phyloP scores from a whole-genome alignment of 345 rosid species.

The Pugionium cornutum region DNA sequence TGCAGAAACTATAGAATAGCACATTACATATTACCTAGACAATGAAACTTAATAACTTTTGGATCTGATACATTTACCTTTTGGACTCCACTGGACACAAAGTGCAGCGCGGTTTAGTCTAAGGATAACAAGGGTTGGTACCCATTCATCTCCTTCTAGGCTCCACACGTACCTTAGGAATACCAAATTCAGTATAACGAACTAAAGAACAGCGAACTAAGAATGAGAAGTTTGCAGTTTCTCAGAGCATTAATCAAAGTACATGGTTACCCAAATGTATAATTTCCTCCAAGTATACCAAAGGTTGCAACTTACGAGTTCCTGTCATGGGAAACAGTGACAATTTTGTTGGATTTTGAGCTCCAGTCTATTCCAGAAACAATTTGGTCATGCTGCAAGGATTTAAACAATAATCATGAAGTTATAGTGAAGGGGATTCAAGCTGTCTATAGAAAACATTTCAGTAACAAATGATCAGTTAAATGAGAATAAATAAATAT shows the following conservation, averaged over 20 bases:
- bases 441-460: background rate
- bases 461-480: background rate
- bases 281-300: background rate
- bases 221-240: too few relatives aligned
- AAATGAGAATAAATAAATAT: background rate
- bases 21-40: constrained; percentile 1
- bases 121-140: constrained; percentile 94
- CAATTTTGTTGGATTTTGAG: constrained; percentile 74
- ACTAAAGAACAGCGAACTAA: constrained; percentile 21
- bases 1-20: background rate
- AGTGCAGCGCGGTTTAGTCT: constrained; percentile 97
- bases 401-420: constrained; percentile 15
- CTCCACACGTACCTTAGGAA: constrained; percentile 84
- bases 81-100: constrained; percentile 96
- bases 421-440: background rate
- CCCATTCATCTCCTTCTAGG: constrained; percentile 86
- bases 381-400: constrained; percentile 91
- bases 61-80: constrained; percentile 50
- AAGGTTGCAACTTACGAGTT: constrained; percentile 74
- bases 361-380: constrained; percentile 98
- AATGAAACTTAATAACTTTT: constrained; percentile 15
- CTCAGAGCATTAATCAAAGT: too few relatives aligned
- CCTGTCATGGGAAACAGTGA: constrained; percentile 91
- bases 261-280: too few relatives aligned
- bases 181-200: constrained; percentile 9